A percentile compares a stretch with the other conserved stretches of the same genome.
Conservation (phyloP, 1,284 basidiomycete species). For the Apiotrichum veenhuisii region DNA sequence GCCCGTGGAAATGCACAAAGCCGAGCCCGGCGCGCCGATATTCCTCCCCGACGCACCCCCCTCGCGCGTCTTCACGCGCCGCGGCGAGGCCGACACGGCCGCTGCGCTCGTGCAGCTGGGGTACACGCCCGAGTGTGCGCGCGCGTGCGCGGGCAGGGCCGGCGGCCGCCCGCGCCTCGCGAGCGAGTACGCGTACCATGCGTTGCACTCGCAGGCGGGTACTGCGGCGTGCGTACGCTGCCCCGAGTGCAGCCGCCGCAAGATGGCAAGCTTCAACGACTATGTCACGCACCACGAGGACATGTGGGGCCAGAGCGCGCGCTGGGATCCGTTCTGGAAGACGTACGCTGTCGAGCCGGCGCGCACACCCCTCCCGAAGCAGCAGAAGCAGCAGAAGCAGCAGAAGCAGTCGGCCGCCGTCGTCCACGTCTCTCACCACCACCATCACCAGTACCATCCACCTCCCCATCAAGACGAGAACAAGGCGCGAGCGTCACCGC, state of each 20-base stretch:
- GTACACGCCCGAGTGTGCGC: background rate
- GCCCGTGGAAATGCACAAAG: background rate
- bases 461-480: too few species aligned
- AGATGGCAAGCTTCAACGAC: background rate
- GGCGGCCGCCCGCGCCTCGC: background rate
- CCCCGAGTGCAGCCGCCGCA: background rate
- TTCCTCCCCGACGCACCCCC: background rate
- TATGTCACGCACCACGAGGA: background rate
- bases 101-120: background rate
- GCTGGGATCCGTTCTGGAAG: too few species aligned
- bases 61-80: background rate
- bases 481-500: too few species aligned
- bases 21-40: background rate
- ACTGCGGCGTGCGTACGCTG: background rate
- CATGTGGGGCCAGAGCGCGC: background rate
- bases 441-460: too few species aligned
- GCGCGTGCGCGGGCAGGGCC: background rate
- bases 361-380: too few species aligned
- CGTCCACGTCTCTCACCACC: too few species aligned
- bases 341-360: too few species aligned
- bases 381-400: too few species aligned
- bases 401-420: too few species aligned
- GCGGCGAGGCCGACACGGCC: background rate
- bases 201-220: background rate
- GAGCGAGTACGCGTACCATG: background rate